Conservation (phyloP, 2,329 filamentous ascomycete genomes). For the Phoma sp. region DNA sequence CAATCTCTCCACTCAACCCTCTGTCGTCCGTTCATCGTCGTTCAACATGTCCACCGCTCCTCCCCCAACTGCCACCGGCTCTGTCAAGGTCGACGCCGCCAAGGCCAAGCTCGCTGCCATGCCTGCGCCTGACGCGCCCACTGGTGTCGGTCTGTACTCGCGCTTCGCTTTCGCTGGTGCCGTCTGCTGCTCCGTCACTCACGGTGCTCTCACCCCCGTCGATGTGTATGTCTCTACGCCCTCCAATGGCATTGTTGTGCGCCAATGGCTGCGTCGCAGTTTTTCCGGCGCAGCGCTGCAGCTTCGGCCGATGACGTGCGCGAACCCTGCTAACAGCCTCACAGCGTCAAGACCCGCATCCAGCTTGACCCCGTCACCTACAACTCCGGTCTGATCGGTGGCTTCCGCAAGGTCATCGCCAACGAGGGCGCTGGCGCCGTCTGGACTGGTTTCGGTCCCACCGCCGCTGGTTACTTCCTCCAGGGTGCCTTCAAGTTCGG, state of each 20-base stretch:
- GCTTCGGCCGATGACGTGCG: slow-evolving; percentile 24
- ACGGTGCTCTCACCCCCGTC: slow-evolving; percentile 95
- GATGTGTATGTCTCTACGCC: slow-evolving; percentile 83
- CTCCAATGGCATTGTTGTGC: slow-evolving; percentile 7
- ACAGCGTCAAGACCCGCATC: slow-evolving; percentile 92
- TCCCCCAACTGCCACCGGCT: slow-evolving; percentile 59
- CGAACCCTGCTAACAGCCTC: slow-evolving; percentile 29
- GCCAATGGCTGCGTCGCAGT: slow-evolving; percentile 39
- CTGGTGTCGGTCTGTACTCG: slow-evolving; percentile 80
- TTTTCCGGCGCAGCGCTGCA: slow-evolving; percentile 20
- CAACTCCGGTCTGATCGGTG: slow-evolving; percentile 86
- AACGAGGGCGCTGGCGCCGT: slow-evolving; percentile 85
- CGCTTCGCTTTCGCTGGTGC: slow-evolving; percentile 97
- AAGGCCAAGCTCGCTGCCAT: slow-evolving; percentile 56
- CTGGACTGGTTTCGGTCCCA: slow-evolving; percentile 84
- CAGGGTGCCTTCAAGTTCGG: slow-evolving; percentile 94
- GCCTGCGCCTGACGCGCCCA: slow-evolving; percentile 61
- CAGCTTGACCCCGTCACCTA: slow-evolving; percentile 90
- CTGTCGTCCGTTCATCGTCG: slow-evolving; percentile 22
- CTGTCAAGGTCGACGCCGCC: slow-evolving; percentile 61
- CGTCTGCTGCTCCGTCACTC: slow-evolving; percentile 97
- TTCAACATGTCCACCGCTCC: slow-evolving; percentile 42
- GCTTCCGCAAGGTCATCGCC: slow-evolving; percentile 81
- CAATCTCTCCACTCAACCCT: slow-evolving; percentile 39
- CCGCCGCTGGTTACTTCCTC: slow-evolving; percentile 89